Conservation (phyloP, 108 stramenopile genomes). For the Ochromonas danica region DNA sequence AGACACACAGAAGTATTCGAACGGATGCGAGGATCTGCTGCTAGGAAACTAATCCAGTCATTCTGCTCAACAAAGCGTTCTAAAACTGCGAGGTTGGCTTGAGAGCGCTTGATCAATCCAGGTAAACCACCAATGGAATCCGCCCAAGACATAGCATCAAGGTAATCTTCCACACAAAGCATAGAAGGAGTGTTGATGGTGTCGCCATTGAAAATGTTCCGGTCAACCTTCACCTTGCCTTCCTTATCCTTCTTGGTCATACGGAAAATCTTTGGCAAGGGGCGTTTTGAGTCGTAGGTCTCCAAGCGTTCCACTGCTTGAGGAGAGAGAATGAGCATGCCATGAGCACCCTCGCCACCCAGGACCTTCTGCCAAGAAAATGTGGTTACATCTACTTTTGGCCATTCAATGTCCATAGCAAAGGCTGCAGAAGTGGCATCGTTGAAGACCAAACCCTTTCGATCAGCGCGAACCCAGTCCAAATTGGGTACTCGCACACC, state of each 20-base stretch:
- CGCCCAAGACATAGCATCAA: slow-evolving; percentile 94
- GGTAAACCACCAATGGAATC: slow-evolving; percentile 82
- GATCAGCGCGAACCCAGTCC: slow-evolving; percentile 84
- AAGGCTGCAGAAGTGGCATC: slow-evolving; percentile 98
- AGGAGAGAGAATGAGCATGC: slow-evolving; percentile 90
- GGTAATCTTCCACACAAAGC: slow-evolving; percentile 99
- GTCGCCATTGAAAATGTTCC: slow-evolving; percentile 89
- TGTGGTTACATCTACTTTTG: slow-evolving; percentile 96
- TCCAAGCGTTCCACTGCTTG: slow-evolving; percentile 96
- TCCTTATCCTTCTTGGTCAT: slow-evolving; percentile 58
- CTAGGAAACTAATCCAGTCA: slow-evolving; percentile 92
- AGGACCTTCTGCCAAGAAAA: slow-evolving; percentile 99
- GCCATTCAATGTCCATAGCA: slow-evolving; percentile 98
- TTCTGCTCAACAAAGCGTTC: slow-evolving; percentile 86
- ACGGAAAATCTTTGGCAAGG: slow-evolving; percentile 98
- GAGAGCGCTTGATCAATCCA: slow-evolving; percentile 82
- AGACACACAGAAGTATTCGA: slow-evolving; percentile 95
- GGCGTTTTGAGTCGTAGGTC: slow-evolving; percentile 82
- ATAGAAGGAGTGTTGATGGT: slow-evolving; percentile 99
- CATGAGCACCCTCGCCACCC: slow-evolving; percentile 98
- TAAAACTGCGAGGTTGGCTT: slow-evolving; percentile 82
- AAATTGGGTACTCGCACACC: slow-evolving; percentile 88
- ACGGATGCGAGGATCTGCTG: slow-evolving; percentile 86
- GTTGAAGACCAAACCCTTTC: slow-evolving; percentile 87
- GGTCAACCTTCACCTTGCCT: slow-evolving; percentile 94